These are phyloP conservation scores for Leptoxyphium fumago DNA, from an alignment of 2,329 filamentous ascomycete species.

Conservation along the genomic window DNA sequence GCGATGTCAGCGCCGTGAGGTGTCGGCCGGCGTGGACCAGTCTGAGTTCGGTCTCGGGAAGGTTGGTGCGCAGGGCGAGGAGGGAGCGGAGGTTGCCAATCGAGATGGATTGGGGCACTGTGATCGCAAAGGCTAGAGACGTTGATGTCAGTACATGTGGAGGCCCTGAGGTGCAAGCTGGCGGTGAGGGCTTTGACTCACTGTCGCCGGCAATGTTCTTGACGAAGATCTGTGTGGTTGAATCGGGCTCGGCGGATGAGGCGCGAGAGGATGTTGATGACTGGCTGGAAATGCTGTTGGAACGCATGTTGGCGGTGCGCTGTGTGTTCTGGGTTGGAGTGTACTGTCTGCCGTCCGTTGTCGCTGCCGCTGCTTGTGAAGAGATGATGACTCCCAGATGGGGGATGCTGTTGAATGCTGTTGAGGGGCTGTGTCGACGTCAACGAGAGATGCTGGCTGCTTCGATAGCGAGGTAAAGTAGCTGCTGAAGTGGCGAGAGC, in stretches of 20 bases:
- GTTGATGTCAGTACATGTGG: constrained; percentile 12
- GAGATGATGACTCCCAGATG: too few relatives aligned
- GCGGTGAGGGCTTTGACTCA: constrained; percentile 22
- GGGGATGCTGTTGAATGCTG: too few relatives aligned
- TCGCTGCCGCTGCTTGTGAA: too few relatives aligned
- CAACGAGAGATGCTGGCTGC: too few relatives aligned
- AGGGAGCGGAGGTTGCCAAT: constrained; percentile 42
- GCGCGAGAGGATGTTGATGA: constrained; percentile 24
- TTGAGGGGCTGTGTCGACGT: too few relatives aligned
- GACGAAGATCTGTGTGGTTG: constrained; percentile 47
- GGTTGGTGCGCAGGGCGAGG: constrained; percentile 42
- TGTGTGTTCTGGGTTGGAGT: too few relatives aligned
- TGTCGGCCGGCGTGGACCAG: constrained; percentile 45
- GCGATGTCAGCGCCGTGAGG: constrained; percentile 27
- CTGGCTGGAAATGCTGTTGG: constrained; percentile 29
- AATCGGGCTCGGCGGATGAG: constrained; percentile 28
- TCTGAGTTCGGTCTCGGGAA: constrained; percentile 36
- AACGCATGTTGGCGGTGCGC: constrained; percentile 22
- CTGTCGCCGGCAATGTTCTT: constrained; percentile 44
- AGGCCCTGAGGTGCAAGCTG: neutral
- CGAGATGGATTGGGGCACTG: constrained; percentile 38
- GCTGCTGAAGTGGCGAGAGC: too few relatives aligned
- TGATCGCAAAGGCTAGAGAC: constrained; percentile 39
- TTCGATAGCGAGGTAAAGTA: too few relatives aligned
- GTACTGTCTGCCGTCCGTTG: too few relatives aligned